Percentiles rank a stretch among this genome's conserved stretches.
Conservation (phyloP, 1,139 yeast species). For the Groenewaldozyma sp. region DNA sequence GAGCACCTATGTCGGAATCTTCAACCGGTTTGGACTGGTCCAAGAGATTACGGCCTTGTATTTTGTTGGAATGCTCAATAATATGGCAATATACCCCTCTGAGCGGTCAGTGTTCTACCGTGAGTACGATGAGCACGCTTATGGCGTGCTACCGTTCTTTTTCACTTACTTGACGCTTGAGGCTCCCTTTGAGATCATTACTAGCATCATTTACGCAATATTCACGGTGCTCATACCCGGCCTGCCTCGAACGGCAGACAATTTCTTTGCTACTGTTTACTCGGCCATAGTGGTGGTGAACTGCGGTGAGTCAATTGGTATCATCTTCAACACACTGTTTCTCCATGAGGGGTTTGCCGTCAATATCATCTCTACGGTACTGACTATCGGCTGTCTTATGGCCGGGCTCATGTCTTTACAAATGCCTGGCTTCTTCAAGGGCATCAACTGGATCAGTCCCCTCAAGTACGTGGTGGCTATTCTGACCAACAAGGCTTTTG, state of each 20-base stretch:
- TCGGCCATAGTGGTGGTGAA: conserved; percentile 48
- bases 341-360: conserved; percentile 73
- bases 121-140: conserved; percentile 66
- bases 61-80: conserved; percentile 72
- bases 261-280: conserved; percentile 59
- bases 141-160: conserved; percentile 60
- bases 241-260: conserved; percentile 55
- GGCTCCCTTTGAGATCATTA: conserved; percentile 60
- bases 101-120: conserved; percentile 72
- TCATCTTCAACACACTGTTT: conserved; percentile 64
- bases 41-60: conserved; percentile 68
- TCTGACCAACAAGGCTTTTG: conserved; percentile 41
- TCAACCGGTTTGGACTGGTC: conserved; percentile 61
- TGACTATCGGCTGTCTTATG: conserved; percentile 69
- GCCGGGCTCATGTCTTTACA: conserved; percentile 78
- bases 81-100: conserved; percentile 62
- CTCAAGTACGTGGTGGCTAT: conserved; percentile 59
- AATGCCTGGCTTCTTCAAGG: conserved; percentile 61
- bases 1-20: conserved; percentile 48
- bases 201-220: conserved; percentile 49
- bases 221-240: conserved; percentile 65
- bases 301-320: conserved; percentile 79
- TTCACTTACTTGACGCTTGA: conserved; percentile 57
- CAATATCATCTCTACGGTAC: conserved; percentile 53
- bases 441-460: conserved; percentile 65